These are phyloP conservation scores for Cydonia oblonga DNA, from an alignment of 331 rosid species.

Conservation along the genomic window DNA sequence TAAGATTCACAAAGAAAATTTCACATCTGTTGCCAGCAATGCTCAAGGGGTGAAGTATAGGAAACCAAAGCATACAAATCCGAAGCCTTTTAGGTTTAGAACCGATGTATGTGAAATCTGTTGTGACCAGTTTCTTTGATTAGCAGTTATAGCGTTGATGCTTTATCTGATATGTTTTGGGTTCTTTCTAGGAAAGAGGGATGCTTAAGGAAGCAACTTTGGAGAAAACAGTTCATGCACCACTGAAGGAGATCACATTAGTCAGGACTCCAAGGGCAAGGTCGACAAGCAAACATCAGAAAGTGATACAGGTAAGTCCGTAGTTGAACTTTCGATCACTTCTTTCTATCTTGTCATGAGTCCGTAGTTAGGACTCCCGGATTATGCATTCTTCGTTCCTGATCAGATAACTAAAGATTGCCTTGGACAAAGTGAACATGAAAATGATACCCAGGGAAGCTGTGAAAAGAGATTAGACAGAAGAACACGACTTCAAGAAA, in stretches of 20 bases:
- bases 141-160: neutral
- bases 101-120: slow-evolving; percentile 58
- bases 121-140: slow-evolving; percentile 3
- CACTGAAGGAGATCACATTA: slow-evolving; percentile 35
- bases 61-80: slow-evolving; percentile 74
- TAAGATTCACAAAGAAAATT: slow-evolving; percentile 35
- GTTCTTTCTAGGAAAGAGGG: slow-evolving; percentile 60
- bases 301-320: slow-evolving; percentile 23
- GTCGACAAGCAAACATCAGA: slow-evolving; percentile 21
- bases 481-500: slow-evolving; percentile 14
- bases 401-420: slow-evolving; percentile 26
- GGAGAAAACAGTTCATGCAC: slow-evolving; percentile 47
- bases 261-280: slow-evolving; percentile 25
- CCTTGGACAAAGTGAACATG: slow-evolving; percentile 19
- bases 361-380: no score
- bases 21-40: slow-evolving; percentile 14
- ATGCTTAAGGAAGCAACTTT: slow-evolving; percentile 77
- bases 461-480: slow-evolving; percentile 20
- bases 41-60: slow-evolving; percentile 53
- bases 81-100: slow-evolving; percentile 91
- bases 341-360: no score
- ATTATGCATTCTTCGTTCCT: neutral
- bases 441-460: slow-evolving; percentile 18
- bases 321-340: neutral
- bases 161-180: neutral